Evolutionary conservation across 768 basidiomycete genomes (phyloP), one percentile per base, ranked within the genome.

Genomic region (Xerocomellus intermedius): DNA sequence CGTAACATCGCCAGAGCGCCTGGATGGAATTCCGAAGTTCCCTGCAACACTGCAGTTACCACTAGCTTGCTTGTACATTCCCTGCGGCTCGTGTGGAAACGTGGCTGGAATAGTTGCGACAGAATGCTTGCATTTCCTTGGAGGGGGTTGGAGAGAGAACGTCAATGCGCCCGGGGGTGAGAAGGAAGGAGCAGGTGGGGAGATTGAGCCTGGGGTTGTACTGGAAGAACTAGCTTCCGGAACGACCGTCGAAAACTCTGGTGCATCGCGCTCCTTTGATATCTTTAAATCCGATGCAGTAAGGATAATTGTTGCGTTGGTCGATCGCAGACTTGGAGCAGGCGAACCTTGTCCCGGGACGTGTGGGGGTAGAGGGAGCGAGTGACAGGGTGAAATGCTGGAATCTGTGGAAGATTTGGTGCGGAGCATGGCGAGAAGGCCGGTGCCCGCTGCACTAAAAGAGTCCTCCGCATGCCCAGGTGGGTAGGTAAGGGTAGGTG

Each of bases 371-470:
- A 69, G 67, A 44, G 74, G 55, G 42, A 75, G 71, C 67, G 73
- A 56, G 66, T 49, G 60, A 33, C 63, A 66, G 35, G 64, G 69
- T 9, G 65, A 65, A 35, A 54, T 57, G 21, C 51, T 43, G 36
- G 61, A 59, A 36, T 70, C 70, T 17, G 54, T 47, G 21, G 74
- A 66, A 41, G 77, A 72, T 57, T 69, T 76, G 22, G 75, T 71
- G 37, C 80, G 74, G 44, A 81, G 67, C 75, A 80, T 81, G 56
- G 73, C 75, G 39, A 86, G 69, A 35, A 87, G 71, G 60, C 77
- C 83, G 37, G 70, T 80, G 9, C 84, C 82, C 59, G 75, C 81
- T 36, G 76, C 77, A 24, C 76, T 74, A 54, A 86, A 86, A 10
- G 84, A 84, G 16, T 84, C 84, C 50, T 84, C 75, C n/a, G 64